Evolutionary conservation across 495 filamentous ascomycete species (phyloP).

Genomic region (Aspergillus nanangensis): DNA sequence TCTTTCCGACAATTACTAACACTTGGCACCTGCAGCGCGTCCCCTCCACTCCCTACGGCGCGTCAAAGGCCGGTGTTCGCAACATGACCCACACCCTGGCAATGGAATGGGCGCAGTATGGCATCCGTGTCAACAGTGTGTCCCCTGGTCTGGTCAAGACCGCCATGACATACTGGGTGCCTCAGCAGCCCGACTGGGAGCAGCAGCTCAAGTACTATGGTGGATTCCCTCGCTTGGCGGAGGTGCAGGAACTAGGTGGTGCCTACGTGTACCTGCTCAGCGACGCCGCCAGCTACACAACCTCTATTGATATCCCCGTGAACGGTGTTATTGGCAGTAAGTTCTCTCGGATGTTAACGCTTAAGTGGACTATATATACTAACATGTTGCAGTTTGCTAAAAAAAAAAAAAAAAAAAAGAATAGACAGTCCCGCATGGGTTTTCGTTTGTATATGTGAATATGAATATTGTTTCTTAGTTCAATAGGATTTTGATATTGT

Average conservation of each 20-base stretch:
- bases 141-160: constrained; percentile 37
- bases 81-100: constrained; percentile 39
- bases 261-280: constrained; percentile 40
- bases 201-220: constrained; percentile 44
- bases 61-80: constrained; percentile 27
- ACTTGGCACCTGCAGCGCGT: too few relatives aligned
- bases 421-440: too few relatives aligned
- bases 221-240: constrained; percentile 33
- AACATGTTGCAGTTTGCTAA: too few relatives aligned
- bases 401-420: too few relatives aligned
- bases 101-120: constrained; percentile 45
- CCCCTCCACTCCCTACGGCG: constrained; percentile 28
- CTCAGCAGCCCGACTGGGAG: constrained; percentile 35
- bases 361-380: too few relatives aligned
- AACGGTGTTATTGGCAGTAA: constrained; percentile 29
- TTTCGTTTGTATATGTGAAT: too few relatives aligned
- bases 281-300: constrained; percentile 38
- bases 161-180: constrained; percentile 36
- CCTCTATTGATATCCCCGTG: constrained; percentile 38
- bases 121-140: constrained; percentile 40
- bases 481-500: too few relatives aligned
- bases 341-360: too few relatives aligned
- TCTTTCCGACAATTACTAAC: too few relatives aligned
- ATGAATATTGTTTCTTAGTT: too few relatives aligned
- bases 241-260: constrained; percentile 36